Percentiles rank a stretch among this genome's conserved stretches.
These are phyloP conservation scores for Lodderomyces margitis DNA, from an alignment of 1,139 yeast genomes.

Conservation along the genomic window DNA sequence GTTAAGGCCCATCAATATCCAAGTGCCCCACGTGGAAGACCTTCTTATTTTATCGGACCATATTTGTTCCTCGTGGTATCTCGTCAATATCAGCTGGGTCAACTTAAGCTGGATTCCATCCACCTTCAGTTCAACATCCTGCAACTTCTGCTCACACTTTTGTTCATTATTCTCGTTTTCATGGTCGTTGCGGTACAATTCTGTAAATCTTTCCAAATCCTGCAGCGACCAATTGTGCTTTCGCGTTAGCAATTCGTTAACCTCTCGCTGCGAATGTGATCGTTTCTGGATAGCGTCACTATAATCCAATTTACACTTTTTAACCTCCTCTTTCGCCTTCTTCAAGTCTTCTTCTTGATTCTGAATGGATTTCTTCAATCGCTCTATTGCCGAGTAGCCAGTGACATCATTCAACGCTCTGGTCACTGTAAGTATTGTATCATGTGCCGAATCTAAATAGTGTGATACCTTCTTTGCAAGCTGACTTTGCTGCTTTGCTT, in stretches of 20 bases:
- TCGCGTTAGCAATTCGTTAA: constrained; percentile 83
- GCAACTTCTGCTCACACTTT: constrained; percentile 49
- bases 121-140: constrained; percentile 58
- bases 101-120: constrained; percentile 71
- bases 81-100: constrained; percentile 73
- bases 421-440: constrained; percentile 67
- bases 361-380: constrained; percentile 61
- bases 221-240: constrained; percentile 76
- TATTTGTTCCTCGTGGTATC: constrained; percentile 96
- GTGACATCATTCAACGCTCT: constrained; percentile 84
- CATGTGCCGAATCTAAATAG: constrained; percentile 63
- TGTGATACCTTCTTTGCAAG: constrained; percentile 39
- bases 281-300: constrained; percentile 63
- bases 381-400: constrained; percentile 83
- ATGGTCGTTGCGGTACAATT: constrained; percentile 78
- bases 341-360: constrained; percentile 48
- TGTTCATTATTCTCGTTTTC: constrained; percentile 63
- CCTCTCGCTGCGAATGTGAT: constrained; percentile 74
- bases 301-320: constrained; percentile 51
- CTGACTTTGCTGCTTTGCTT: constrained; percentile 21
- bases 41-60: constrained; percentile 97
- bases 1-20: constrained; percentile 86
- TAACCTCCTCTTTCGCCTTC: constrained; percentile 49
- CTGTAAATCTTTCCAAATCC: constrained; percentile 84
- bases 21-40: constrained; percentile 96